Percentiles rank a stretch among this genome's conserved stretches.
Evolutionary conservation across 2,329 filamentous ascomycete genomes (phyloP).

Genomic region (Pseudocercospora eumusae): DNA sequence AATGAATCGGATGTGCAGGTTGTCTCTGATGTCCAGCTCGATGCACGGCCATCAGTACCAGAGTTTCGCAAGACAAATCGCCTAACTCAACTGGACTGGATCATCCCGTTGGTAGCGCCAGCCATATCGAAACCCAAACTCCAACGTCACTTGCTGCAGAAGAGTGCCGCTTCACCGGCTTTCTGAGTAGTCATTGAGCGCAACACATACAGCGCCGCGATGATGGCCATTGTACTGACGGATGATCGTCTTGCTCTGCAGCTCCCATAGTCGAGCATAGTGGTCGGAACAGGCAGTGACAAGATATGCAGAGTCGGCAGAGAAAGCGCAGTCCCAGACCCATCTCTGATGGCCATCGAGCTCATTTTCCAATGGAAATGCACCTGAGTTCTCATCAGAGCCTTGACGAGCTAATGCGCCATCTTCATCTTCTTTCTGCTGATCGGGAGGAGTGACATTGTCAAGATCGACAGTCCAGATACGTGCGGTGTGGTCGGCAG

Average conservation of each 20-base stretch:
- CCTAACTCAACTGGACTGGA: neutral
- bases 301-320: slow-evolving; percentile 86
- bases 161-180: slow-evolving; percentile 19
- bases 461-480: slow-evolving; percentile 90
- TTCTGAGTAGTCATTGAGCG: slow-evolving; percentile 70
- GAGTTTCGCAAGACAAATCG: neutral
- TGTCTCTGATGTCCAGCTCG: neutral
- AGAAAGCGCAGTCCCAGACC: slow-evolving; percentile 98
- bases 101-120: neutral
- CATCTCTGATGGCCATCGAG: slow-evolving; percentile 89
- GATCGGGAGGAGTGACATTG: slow-evolving; percentile 24
- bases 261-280: slow-evolving; percentile 88
- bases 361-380: slow-evolving; percentile 80
- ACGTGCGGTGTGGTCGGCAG: slow-evolving; percentile 89
- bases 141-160: neutral
- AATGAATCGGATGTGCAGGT: neutral
- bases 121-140: neutral
- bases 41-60: neutral
- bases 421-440: slow-evolving; percentile 26
- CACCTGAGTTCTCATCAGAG: slow-evolving; percentile 48
- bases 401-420: slow-evolving; percentile 11
- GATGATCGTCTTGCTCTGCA: slow-evolving; percentile 83
- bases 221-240: slow-evolving; percentile 95
- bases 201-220: slow-evolving; percentile 86
- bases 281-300: slow-evolving; percentile 93